Conservation (phyloP, 345 rosid species). For the Ceriops zippeliana region DNA sequence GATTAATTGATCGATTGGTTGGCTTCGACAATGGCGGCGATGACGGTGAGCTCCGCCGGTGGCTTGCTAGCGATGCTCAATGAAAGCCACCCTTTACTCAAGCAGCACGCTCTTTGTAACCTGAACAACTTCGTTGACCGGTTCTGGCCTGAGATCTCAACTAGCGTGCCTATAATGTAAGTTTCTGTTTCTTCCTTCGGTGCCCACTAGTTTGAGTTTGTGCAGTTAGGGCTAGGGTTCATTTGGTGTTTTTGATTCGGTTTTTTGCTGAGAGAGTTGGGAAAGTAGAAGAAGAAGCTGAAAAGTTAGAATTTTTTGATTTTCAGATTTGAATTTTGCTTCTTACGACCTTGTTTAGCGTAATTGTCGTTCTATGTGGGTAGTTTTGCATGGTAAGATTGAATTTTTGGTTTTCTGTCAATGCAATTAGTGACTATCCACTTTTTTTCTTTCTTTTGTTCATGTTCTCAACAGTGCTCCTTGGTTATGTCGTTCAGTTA, state of each 20-base stretch:
- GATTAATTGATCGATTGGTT: not conserved
- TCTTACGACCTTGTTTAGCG: not conserved
- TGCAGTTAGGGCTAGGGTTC: not conserved
- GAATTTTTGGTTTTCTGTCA: not conserved
- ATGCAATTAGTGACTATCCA: not conserved
- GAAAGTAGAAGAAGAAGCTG: not conserved
- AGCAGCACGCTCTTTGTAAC: conserved; percentile 82
- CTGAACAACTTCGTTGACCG: conserved; percentile 84
- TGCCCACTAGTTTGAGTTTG: not conserved
- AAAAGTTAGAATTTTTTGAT: not conserved
- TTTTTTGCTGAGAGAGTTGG: conserved; percentile 7
- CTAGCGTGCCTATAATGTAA: conserved; percentile 94
- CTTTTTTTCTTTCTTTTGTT: not conserved
- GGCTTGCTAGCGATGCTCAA: conserved; percentile 94
- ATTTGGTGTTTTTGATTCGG: conserved; percentile 19
- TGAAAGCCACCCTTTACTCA: conserved; percentile 76
- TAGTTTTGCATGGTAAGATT: not conserved
- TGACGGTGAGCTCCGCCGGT: conserved; percentile 89
- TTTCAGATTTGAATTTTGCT: not conserved
- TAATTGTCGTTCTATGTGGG: not conserved
- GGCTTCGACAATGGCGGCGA: conserved; percentile 40
- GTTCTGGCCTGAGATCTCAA: conserved; percentile 99
- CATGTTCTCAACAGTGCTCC: not conserved
- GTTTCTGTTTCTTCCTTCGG: not conserved
- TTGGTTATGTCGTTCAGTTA: too few species aligned